These are phyloP conservation scores for Termitomyces eurrhizus DNA, from an alignment of 768 basidiomycete genomes.

Conservation along the genomic window DNA sequence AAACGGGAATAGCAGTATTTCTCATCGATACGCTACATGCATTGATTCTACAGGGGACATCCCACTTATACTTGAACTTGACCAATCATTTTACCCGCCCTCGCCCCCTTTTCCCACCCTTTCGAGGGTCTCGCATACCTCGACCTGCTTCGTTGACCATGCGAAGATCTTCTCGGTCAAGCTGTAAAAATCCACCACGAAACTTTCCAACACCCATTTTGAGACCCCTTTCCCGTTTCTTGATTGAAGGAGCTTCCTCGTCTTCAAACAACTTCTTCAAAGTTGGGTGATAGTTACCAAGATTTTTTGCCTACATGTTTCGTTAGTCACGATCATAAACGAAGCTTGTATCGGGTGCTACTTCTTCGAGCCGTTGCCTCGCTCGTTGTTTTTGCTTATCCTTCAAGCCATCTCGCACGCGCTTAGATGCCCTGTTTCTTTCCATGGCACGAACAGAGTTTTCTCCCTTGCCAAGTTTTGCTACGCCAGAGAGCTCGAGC, in stretches of 20 bases:
- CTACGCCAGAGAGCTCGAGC: conserved; percentile 63
- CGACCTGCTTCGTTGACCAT: conserved; percentile 24
- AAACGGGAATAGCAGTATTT: not conserved
- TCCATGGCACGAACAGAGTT: conserved; percentile 54
- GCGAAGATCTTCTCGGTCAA: conserved; percentile 60
- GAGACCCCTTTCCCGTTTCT: conserved; percentile 61
- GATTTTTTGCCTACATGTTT: conserved; percentile 62
- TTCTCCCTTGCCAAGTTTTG: conserved; percentile 76
- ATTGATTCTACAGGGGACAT: not conserved
- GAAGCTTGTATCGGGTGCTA: conserved; percentile 28
- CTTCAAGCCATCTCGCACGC: conserved; percentile 64
- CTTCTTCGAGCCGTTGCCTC: conserved; percentile 63
- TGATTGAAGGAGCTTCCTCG: conserved; percentile 24
- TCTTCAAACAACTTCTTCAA: conserved; percentile 64
- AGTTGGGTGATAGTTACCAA: conserved; percentile 82
- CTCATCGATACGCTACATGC: not conserved
- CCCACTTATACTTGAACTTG: not conserved
- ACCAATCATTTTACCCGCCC: conserved; percentile 9
- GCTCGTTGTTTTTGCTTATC: conserved; percentile 58
- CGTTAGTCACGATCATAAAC: not conserved
- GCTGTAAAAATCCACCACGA: conserved; percentile 60
- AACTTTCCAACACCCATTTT: conserved; percentile 80
- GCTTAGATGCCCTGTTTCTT: conserved; percentile 66
- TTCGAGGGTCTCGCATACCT: conserved; percentile 16
- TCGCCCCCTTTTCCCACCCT: conserved; percentile 17